phyloP scores from a whole-genome alignment of 805 yeast genomes.

The Saturnispora kantuleensis region DNA sequence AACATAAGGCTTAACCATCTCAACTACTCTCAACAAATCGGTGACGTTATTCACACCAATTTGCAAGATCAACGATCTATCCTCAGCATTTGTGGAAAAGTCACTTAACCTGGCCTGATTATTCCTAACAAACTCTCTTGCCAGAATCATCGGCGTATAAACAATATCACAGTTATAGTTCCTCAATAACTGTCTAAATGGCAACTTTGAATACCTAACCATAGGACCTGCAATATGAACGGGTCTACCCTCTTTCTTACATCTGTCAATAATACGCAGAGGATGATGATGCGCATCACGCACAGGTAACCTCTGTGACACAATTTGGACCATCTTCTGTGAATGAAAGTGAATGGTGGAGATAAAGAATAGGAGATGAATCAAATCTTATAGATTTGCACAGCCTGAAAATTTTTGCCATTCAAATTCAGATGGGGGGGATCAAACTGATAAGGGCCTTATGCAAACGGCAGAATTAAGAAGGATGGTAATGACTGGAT shows the following conservation, averaged over 20 bases:
- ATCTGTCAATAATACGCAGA: slow-evolving; percentile 37
- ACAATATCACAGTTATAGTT: slow-evolving; percentile 72
- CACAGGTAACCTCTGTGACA: background rate
- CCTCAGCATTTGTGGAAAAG: slow-evolving; percentile 67
- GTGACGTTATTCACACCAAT: slow-evolving; percentile 81
- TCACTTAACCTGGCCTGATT: slow-evolving; percentile 72
- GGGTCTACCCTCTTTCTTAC: slow-evolving; percentile 40
- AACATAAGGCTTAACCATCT: slow-evolving; percentile 81
- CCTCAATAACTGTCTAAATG: slow-evolving; percentile 74
- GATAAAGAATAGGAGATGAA: too few relatives aligned
- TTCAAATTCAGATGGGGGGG: too few relatives aligned
- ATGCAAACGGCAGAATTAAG: too few relatives aligned
- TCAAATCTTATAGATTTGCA: too few relatives aligned
- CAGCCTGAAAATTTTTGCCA: too few relatives aligned
- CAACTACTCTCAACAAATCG: slow-evolving; percentile 74
- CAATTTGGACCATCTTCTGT: background rate
- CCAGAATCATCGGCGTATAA: slow-evolving; percentile 93
- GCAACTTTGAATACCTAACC: slow-evolving; percentile 93
- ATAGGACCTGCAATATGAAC: slow-evolving; percentile 82
- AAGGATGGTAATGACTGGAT: too few relatives aligned
- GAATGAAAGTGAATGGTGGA: background rate
- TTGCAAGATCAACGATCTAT: slow-evolving; percentile 73
- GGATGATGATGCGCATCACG: slow-evolving; percentile 44
- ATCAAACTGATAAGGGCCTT: too few relatives aligned
- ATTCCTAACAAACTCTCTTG: slow-evolving; percentile 87